Evolutionary conservation across 139 green algal genomes (phyloP), one percentile per base, ranked within the genome.

Genomic region (Microglena sp.): DNA sequence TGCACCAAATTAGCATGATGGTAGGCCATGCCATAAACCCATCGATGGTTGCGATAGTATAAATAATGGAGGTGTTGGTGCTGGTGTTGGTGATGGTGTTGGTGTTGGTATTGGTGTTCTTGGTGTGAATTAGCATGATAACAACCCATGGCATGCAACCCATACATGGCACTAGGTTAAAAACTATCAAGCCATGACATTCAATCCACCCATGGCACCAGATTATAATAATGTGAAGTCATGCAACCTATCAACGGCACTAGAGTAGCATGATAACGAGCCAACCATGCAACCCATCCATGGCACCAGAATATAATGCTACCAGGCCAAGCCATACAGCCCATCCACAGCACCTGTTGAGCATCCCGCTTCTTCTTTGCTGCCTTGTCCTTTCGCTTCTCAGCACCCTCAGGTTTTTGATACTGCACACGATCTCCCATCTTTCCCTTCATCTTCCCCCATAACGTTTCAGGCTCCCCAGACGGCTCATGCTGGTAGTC

Each of bases 401-500:
- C 79, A 44, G 86, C 71, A 56, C 58, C 28, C 26, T 6, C 22
- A 22, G 60, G 60, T 22, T 55, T 74, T 46, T 93, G 76, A 30
- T 83, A 70, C 45, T 86, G 56, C 7, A 27, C 56, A 15, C 56
- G 29, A 74, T 98, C 94, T 6, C 94, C 94, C 82, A 99, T 97
- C 55, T 89, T 89, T 32, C 76, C 73, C 27, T 82, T 66, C 77
- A 93, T 90, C 15, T 79, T 75, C 0, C 86, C 87, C 73, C 76
- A 88, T 6, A 98, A 84, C 27, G 88, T 84, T 65, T 95, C 89
- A 11, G 92, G 85, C 69, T 93, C 87, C 15, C 94, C 94, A 34
- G 84, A 90, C 3, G 94, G 93, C 74, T 97, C 93, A 70, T 80
- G 77, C 55, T 45, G 70, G 69, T n/a, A n/a, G 64, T 86, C 87